Evolutionary conservation across 208 protist species (phyloP), one percentile per base, ranked within the genome.

Genomic region (Trypanosoma rangeli): DNA sequence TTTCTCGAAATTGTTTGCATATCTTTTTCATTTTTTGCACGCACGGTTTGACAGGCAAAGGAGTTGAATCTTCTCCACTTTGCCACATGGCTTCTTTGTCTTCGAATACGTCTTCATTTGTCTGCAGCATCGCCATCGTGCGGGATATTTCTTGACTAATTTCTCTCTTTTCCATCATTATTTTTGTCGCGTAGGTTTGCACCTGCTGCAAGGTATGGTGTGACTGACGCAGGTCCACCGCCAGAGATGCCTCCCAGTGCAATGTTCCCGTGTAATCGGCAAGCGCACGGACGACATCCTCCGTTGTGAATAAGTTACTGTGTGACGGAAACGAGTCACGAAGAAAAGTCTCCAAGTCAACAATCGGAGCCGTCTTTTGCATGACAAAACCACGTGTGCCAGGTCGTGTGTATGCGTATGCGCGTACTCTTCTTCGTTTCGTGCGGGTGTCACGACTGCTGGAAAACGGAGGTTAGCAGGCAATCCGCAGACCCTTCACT

Each of bases 1-100:
- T 83, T 54, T 65, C 46, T 42, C 71, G 22, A 60, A 88, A 95
- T 53, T 90, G 79, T 28, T 79, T 83, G 68, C 90, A 95, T 65
- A 95, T 64, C 66, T 90, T 95, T 33, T 37, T 15, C 20, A 37
- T 35, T 24, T 33, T n/a, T 22, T 65, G 28, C 18, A 13, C 31
- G 8, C 35, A 33, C 37, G 59, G 48, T 33, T 50, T n/a, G 31
- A 50, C 29, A 49, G 64, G 55, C 18, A 28, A n/a, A 29, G 64
- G 61, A 64, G 42, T 73, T 44, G 56, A 29, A 31, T 22, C 15
- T 5, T 55, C 44, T 59, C 56, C 49, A 73, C 56, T 59, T 63
- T 65, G 13, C 64, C 73, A 61, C 56, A 53, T 13, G 61, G 66
- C 2, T n/a, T 8, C 37, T 33, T 35, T 44, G 33, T 26, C 29